Evolutionary conservation across 306 rosid species (phyloP).

Genomic region (Erythrophleum fordii): DNA sequence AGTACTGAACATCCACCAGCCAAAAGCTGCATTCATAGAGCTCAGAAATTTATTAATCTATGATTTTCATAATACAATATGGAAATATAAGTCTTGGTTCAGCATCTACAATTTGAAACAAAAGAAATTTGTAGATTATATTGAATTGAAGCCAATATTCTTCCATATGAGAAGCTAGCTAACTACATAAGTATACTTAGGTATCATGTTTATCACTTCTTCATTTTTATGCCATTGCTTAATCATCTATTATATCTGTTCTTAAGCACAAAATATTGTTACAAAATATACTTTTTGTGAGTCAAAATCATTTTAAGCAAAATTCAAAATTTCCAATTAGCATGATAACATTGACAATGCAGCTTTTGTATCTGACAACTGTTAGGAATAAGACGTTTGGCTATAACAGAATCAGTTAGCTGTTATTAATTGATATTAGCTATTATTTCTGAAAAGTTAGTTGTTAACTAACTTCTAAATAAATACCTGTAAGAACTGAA

Average conservation of each 20-base stretch:
- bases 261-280: not conserved
- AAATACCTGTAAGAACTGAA: too few species aligned
- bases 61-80: not conserved
- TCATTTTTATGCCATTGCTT: not conserved
- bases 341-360: not conserved
- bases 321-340: not conserved
- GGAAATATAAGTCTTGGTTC: not conserved
- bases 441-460: too few species aligned
- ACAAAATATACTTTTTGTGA: not conserved
- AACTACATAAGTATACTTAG: conserved; percentile 2
- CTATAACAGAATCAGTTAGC: too few species aligned
- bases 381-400: too few species aligned
- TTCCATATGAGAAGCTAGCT: not conserved
- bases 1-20: conserved; percentile 20
- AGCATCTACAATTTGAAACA: conserved; percentile 13
- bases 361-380: not conserved
- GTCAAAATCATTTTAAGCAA: not conserved
- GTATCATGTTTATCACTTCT: conserved; percentile 4
- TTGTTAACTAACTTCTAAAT: too few species aligned
- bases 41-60: not conserved
- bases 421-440: too few species aligned
- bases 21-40: conserved; percentile 1
- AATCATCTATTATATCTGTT: not conserved
- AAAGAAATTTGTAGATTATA: conserved; percentile 7
- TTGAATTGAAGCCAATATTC: not conserved